phyloP scores from a whole-genome alignment of 495 filamentous ascomycete genomes.

The Ramalina intermedia region DNA sequence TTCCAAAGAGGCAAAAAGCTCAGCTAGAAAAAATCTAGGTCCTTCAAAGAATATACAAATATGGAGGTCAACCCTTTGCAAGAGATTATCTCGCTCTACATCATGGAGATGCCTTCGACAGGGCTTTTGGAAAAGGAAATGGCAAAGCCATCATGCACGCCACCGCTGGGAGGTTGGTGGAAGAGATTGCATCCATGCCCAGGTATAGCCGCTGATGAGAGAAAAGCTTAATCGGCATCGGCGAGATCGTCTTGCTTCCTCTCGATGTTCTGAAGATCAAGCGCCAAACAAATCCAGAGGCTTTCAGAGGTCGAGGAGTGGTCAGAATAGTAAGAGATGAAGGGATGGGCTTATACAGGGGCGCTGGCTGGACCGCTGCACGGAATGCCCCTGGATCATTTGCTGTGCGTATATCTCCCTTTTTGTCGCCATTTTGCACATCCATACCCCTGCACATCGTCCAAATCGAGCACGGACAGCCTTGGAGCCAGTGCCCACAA shows the following conservation, averaged over 20 bases:
- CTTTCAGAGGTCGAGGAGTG: conserved; percentile 86
- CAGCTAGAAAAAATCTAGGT: conserved; percentile 30
- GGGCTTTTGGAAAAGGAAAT: conserved; percentile 83
- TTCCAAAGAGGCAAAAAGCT: background rate
- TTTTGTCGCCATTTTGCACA: conserved; percentile 4
- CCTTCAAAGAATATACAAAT: conserved; percentile 96
- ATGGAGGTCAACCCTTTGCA: conserved; percentile 91
- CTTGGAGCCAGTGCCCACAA: too few relatives aligned
- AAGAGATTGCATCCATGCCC: too few relatives aligned
- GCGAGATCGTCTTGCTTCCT: conserved; percentile 88
- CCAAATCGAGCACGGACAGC: too few relatives aligned
- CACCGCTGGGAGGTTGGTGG: conserved; percentile 68
- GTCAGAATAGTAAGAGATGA: conserved; percentile 84
- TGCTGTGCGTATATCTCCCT: conserved; percentile 48
- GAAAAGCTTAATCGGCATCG: conserved; percentile 77
- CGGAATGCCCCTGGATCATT: conserved; percentile 95
- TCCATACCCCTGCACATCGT: too few relatives aligned
- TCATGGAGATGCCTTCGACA: conserved; percentile 70
- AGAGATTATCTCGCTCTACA: conserved; percentile 78
- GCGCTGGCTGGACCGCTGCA: conserved; percentile 95
- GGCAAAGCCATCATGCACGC: conserved; percentile 98
- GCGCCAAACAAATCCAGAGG: conserved; percentile 96
- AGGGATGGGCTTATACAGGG: conserved; percentile 89
- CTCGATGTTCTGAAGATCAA: conserved; percentile 99
- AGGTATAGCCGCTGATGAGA: too few relatives aligned